Evolutionary conservation across 1,284 basidiomycete genomes (phyloP).

Genomic region (Ustilago hordei): DNA sequence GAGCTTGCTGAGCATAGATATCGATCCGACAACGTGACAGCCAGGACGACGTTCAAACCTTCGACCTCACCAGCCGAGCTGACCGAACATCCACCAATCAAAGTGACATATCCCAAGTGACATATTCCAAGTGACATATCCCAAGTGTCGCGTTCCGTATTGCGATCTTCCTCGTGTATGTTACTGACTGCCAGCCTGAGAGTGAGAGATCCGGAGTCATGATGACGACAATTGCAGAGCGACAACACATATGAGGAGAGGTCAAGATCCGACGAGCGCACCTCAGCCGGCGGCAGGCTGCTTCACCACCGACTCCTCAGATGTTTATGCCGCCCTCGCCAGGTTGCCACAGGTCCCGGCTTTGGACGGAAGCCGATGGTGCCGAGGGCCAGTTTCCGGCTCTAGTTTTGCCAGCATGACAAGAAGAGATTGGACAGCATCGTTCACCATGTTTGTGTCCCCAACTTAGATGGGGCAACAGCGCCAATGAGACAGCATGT

Average conservation of each 20-base stretch:
- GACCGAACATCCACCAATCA: neutral
- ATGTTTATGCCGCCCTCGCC: neutral
- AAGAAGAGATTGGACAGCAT: no score
- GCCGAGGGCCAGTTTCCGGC: neutral
- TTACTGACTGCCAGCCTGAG: neutral
- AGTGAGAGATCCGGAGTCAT: neutral
- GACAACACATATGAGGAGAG: neutral
- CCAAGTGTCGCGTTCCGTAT: neutral
- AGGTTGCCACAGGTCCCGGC: neutral
- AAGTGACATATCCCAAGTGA: neutral
- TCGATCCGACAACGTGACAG: neutral
- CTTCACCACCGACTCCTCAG: neutral
- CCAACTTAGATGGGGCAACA: no score
- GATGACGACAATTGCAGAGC: neutral
- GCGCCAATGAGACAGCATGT: no score
- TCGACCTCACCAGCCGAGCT: neutral
- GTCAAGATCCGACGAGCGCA: neutral
- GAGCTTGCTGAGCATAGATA: neutral
- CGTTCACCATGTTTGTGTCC: no score
- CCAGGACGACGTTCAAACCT: neutral
- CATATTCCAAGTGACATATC: no score
- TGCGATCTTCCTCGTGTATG: neutral
- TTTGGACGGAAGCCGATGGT: neutral
- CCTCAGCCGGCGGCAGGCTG: neutral
- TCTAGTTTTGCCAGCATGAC: neutral